Base-by-base conservation (phyloP, 148 eudicot species). In the Fagopyrum esculentum region DNA sequence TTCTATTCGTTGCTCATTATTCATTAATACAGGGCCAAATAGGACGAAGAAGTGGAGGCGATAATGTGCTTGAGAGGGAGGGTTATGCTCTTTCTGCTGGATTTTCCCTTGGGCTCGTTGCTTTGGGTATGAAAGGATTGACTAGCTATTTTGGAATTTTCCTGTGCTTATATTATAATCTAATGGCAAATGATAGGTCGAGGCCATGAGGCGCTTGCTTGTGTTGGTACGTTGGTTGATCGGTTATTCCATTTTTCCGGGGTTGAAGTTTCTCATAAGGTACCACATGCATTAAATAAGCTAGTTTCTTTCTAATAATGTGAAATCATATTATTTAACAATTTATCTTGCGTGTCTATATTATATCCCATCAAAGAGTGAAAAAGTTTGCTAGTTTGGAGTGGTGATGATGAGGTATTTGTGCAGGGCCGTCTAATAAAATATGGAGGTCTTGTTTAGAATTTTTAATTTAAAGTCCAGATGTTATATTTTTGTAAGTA, bases 41-140 rank as follows among this genome's bases (percentile, higher is more conserved):
- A 76, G 96, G 98, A 11, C 94, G 97, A 54, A 89, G 96, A 84
- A 95, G 98, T 88, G 98, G 98, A 74, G 98, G 98, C 17, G 98
- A 95, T 84, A 95, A 95, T 85, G 98, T 95, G 61, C 93, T 92
- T 71, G 98, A 95, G 80, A 87, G 97, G 80, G 97, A 95, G 79
- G 97, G 97, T 52, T 95, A 95, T 85, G 93, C 98, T 78, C 92
- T 95, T 87, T 89, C 97, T 82, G 98, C 98, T 66, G 98, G 98
- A 79, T 92, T 90, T 85, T 81, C 98, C 47, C 84, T 92, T 72
- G 98, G 98, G 66, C 90, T 92, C 77, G 93, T 95, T 80, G 98
- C 91, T n/a, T 84, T 95, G 79, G 97, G 98, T 95, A 92, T 71
- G 85, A 49, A 29, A 76, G n/a, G 22, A 54, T 78, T 30, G 35